These are phyloP conservation scores for Candida railenensis DNA, from an alignment of 805 yeast genomes.

Conservation along the genomic window DNA sequence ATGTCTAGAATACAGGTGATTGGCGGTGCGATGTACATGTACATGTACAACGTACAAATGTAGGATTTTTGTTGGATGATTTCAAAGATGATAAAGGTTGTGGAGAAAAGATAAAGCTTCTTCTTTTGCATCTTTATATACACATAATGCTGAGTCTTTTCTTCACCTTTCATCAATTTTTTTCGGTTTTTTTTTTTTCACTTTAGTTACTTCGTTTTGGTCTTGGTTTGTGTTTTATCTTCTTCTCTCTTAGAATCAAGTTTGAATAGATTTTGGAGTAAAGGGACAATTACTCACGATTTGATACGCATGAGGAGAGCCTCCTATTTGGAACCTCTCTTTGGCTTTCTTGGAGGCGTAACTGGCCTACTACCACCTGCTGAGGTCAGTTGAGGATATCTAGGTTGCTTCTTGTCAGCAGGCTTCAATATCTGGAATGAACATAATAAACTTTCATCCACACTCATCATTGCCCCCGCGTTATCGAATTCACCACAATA, in stretches of 20 bases:
- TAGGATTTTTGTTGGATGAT: neutral
- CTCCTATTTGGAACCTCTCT: slow-evolving; percentile 46
- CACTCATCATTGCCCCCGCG: slow-evolving; percentile 99
- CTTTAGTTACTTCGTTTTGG: neutral
- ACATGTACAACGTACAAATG: neutral
- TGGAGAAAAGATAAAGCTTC: no score
- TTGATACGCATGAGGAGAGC: neutral
- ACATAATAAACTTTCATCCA: slow-evolving; percentile 92
- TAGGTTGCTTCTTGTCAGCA: slow-evolving; percentile 85
- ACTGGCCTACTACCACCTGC: slow-evolving; percentile 49
- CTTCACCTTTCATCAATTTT: neutral
- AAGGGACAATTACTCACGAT: neutral
- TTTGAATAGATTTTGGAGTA: neutral
- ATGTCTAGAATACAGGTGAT: neutral
- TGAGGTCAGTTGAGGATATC: slow-evolving; percentile 47
- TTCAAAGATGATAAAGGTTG: no score
- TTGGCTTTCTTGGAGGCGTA: slow-evolving; percentile 60
- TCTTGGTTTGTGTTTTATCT: neutral
- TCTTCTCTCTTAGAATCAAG: neutral
- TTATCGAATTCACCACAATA: slow-evolving; percentile 99
- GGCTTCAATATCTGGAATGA: slow-evolving; percentile 97
- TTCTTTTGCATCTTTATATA: neutral
- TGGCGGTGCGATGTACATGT: neutral
- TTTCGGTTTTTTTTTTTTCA: neutral
- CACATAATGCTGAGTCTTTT: neutral